These are phyloP conservation scores for Dioscorea cayenensis DNA, from an alignment of 116 monocot genomes.

Conservation along the genomic window DNA sequence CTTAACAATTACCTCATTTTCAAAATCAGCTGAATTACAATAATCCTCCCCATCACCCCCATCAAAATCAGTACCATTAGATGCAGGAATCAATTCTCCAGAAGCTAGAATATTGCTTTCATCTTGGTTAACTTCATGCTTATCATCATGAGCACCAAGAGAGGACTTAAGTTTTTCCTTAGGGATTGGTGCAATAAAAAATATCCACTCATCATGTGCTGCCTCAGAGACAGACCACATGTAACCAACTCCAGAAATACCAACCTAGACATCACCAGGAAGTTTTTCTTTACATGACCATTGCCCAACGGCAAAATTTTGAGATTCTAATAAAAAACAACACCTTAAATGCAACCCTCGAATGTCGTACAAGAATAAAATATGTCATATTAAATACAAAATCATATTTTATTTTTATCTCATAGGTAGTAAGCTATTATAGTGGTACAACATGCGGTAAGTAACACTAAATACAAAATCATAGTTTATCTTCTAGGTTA, in stretches of 20 bases:
- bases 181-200: slow-evolving; percentile 84
- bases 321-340: too few relatives aligned
- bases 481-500: too few relatives aligned
- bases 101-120: slow-evolving; percentile 31
- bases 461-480: too few relatives aligned
- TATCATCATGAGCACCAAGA: slow-evolving; percentile 23
- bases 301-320: too few relatives aligned
- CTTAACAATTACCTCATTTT: slow-evolving; percentile 59
- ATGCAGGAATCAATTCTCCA: slow-evolving; percentile 58
- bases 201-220: slow-evolving; percentile 69
- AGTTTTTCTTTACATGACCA: not conserved
- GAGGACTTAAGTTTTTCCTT: slow-evolving; percentile 57
- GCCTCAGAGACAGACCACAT: slow-evolving; percentile 72
- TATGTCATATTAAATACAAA: too few relatives aligned
- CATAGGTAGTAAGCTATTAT: too few relatives aligned
- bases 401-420: too few relatives aligned
- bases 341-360: too few relatives aligned
- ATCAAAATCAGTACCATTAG: slow-evolving; percentile 44
- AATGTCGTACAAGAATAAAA: too few relatives aligned
- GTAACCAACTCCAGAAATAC: slow-evolving; percentile 67
- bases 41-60: slow-evolving; percentile 46
- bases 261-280: slow-evolving; percentile 23
- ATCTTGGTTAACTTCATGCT: slow-evolving; percentile 48
- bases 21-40: slow-evolving; percentile 73
- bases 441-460: too few relatives aligned